Percentiles rank a stretch among this genome's conserved stretches.
Evolutionary conservation across 148 eudicot genomes (phyloP).

Genomic region (Suaeda aralocaspica): DNA sequence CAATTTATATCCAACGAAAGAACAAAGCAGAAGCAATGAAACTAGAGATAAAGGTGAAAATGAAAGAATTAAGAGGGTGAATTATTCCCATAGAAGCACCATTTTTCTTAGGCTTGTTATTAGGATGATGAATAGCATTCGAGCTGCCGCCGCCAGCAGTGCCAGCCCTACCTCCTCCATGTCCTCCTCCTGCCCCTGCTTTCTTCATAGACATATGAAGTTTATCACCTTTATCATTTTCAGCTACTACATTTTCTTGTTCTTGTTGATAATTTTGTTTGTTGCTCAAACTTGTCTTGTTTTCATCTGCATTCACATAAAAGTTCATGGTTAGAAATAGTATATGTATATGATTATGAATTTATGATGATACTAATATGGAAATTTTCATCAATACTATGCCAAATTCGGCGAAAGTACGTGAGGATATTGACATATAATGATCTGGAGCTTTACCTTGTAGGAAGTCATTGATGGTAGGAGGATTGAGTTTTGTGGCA

Average conservation of each 20-base stretch:
- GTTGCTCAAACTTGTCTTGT: background rate
- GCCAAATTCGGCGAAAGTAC: too few species aligned
- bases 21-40: conserved; percentile 4
- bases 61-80: background rate
- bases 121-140: conserved; percentile 1
- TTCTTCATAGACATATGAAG: background rate
- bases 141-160: background rate
- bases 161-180: conserved; percentile 1
- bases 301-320: conserved; percentile 8
- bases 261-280: background rate
- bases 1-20: background rate
- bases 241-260: too few species aligned
- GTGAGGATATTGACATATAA: too few species aligned
- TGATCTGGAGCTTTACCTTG: too few species aligned
- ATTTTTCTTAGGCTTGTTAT: background rate
- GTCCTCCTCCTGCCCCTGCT: conserved; percentile 11
- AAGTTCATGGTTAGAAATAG: background rate
- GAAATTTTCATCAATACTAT: too few species aligned
- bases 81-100: background rate
- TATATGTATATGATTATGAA: too few species aligned
- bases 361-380: too few species aligned
- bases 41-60: background rate
- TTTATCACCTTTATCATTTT: background rate
- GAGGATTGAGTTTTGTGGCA: background rate
- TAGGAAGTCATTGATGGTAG: background rate